A percentile compares a stretch with the other conserved stretches of the same genome.
Evolutionary conservation across 495 filamentous ascomycete genomes (phyloP).

Genomic region (Talaromyces ruber): DNA sequence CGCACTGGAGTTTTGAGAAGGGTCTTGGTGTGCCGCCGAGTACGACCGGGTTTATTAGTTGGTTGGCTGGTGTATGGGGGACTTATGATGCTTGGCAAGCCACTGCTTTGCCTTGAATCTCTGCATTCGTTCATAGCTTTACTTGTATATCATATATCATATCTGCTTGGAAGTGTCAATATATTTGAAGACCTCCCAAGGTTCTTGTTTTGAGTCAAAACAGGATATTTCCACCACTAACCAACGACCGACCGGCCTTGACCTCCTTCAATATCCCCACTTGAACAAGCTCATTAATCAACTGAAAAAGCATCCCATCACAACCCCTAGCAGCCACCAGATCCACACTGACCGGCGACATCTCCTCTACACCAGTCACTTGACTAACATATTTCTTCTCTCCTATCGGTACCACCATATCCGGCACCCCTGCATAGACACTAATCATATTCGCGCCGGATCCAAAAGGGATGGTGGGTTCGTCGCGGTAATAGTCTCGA

Average conservation of each 20-base stretch:
- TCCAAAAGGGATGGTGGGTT: conserved; percentile 18
- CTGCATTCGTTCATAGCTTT: background rate
- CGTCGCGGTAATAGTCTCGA: conserved; percentile 20
- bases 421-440: conserved; percentile 41
- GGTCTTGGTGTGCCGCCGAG: conserved; percentile 62
- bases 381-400: conserved; percentile 42
- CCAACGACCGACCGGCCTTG: background rate
- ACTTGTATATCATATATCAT: background rate
- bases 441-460: conserved; percentile 23
- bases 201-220: background rate
- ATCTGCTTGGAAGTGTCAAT: background rate
- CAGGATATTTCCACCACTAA: background rate
- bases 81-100: conserved; percentile 28
- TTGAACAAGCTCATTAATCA: conserved; percentile 42
- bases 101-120: conserved; percentile 13
- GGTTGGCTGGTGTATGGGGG: conserved; percentile 44
- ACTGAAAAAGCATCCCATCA: conserved; percentile 48
- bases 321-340: conserved; percentile 54
- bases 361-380: conserved; percentile 45
- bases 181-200: background rate
- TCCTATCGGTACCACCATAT: conserved; percentile 51
- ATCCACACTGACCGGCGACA: conserved; percentile 49
- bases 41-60: conserved; percentile 57
- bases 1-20: conserved; percentile 76
- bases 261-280: conserved; percentile 34